Evolutionary conservation across 768 basidiomycete genomes (phyloP).

Genomic region (Calocybe indica): DNA sequence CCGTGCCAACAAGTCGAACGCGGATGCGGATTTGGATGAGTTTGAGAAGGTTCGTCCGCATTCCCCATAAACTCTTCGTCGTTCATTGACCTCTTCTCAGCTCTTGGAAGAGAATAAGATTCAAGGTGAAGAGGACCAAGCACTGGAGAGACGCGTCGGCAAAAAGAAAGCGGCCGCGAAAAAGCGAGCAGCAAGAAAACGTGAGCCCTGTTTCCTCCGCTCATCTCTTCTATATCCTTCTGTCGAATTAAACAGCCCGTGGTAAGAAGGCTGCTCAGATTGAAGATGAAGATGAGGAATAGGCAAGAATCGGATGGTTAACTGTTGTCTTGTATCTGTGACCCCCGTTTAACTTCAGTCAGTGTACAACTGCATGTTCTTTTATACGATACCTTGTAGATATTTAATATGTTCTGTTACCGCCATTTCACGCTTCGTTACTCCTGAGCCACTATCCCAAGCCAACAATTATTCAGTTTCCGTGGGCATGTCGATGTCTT

Average conservation of each 20-base stretch:
- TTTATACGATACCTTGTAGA: too few species aligned
- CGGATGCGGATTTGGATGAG: slow-evolving; percentile 90
- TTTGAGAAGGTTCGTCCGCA: slow-evolving; percentile 67
- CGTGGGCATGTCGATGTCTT: too few species aligned
- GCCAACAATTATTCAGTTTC: too few species aligned
- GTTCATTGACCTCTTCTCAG: slow-evolving; percentile 28
- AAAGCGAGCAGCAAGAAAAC: slow-evolving; percentile 50
- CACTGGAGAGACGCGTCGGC: slow-evolving; percentile 79
- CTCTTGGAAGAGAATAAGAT: slow-evolving; percentile 77
- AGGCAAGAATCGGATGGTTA: background rate
- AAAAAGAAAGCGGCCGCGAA: slow-evolving; percentile 71
- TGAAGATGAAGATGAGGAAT: background rate
- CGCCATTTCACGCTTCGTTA: too few species aligned
- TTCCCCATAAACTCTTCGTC: background rate
- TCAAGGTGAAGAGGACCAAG: slow-evolving; percentile 91
- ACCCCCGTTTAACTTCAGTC: too few species aligned
- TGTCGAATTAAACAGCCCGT: background rate
- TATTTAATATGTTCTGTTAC: too few species aligned
- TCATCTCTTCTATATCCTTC: background rate
- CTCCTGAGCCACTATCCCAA: too few species aligned
- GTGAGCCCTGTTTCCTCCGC: slow-evolving; percentile 18
- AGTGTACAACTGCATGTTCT: too few species aligned
- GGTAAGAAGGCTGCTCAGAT: background rate
- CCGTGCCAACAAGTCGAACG: slow-evolving; percentile 84
- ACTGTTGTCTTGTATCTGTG: too few species aligned